These are phyloP conservation scores for Terfezia claveryi DNA, from an alignment of 495 filamentous ascomycete genomes.

Conservation along the genomic window DNA sequence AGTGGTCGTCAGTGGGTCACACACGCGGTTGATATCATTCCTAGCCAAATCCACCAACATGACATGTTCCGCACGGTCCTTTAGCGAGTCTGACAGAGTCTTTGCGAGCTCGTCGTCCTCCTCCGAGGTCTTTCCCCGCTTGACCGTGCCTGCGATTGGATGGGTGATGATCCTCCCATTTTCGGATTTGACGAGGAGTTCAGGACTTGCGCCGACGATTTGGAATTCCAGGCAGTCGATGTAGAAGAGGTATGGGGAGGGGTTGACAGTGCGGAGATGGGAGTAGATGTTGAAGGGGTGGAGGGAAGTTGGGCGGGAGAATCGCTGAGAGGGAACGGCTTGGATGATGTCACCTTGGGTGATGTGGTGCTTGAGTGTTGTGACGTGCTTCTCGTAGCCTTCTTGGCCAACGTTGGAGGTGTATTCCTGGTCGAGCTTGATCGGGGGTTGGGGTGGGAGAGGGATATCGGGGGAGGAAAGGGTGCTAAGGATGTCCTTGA, in stretches of 20 bases:
- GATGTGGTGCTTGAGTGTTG: conserved; percentile 65
- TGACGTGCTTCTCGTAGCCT: conserved; percentile 78
- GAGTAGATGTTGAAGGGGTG: conserved; percentile 98
- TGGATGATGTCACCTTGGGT: conserved; percentile 86
- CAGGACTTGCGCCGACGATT: conserved; percentile 83
- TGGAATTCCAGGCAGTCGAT: conserved; percentile 78
- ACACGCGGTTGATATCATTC: conserved; percentile 91
- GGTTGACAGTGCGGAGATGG: conserved; percentile 83
- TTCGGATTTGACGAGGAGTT: conserved; percentile 80
- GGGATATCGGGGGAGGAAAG: conserved; percentile 52
- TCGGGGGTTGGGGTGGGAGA: conserved; percentile 51
- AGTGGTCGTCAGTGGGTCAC: conserved; percentile 67
- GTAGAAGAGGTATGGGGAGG: conserved; percentile 92
- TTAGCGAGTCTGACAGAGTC: conserved; percentile 56
- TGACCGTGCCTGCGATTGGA: conserved; percentile 88
- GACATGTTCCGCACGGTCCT: conserved; percentile 93
- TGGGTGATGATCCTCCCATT: conserved; percentile 80
- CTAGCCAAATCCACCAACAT: conserved; percentile 97
- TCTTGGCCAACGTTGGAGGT: conserved; percentile 78
- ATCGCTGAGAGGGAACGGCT: conserved; percentile 80
- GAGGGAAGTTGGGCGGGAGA: conserved; percentile 67
- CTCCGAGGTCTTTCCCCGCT: conserved; percentile 54
- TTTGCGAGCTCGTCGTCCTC: conserved; percentile 63
- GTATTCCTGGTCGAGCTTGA: conserved; percentile 50
- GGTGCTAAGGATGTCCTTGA: conserved; percentile 42